Percentiles rank a stretch among this genome's conserved stretches.
Conservation (phyloP, 108 stramenopile genomes). For the Aurantiochytrium sp. region DNA sequence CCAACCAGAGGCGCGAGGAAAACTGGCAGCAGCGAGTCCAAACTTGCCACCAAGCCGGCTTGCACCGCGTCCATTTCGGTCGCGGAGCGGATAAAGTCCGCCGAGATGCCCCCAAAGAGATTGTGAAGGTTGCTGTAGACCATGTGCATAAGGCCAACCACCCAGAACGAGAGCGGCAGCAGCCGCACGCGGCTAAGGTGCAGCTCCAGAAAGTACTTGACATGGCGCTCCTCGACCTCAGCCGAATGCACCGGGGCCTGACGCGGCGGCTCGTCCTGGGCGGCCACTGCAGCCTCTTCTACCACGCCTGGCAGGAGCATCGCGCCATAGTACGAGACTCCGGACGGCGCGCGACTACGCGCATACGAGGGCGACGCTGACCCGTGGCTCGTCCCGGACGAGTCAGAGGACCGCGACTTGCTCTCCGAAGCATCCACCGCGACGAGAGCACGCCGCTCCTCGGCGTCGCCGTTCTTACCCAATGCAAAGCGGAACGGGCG, state of each 20-base stretch:
- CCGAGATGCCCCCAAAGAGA: not conserved
- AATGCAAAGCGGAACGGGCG: not conserved
- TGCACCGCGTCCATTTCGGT: not conserved
- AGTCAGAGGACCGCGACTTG: not conserved
- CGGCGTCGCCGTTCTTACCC: not conserved
- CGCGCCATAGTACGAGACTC: slow-evolving; percentile 5
- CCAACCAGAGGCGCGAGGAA: slow-evolving; percentile 1
- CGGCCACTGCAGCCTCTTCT: not conserved
- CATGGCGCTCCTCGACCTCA: not conserved
- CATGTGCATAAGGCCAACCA: not conserved
- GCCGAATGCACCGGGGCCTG: not conserved
- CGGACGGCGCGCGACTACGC: not conserved
- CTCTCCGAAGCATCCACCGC: too few relatives aligned
- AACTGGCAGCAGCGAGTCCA: not conserved
- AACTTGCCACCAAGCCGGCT: not conserved
- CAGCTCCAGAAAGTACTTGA: not conserved
- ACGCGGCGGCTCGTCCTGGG: not conserved
- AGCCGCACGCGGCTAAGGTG: not conserved
- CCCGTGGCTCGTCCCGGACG: too few relatives aligned
- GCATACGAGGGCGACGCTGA: not conserved
- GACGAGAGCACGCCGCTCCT: not conserved
- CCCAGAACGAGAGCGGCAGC: not conserved
- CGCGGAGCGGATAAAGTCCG: slow-evolving; percentile 3
- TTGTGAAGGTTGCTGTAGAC: slow-evolving; percentile 1
- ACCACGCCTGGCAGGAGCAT: not conserved